Conservation (phyloP, 768 basidiomycete species). For the Kwoniella bestiolae region DNA sequence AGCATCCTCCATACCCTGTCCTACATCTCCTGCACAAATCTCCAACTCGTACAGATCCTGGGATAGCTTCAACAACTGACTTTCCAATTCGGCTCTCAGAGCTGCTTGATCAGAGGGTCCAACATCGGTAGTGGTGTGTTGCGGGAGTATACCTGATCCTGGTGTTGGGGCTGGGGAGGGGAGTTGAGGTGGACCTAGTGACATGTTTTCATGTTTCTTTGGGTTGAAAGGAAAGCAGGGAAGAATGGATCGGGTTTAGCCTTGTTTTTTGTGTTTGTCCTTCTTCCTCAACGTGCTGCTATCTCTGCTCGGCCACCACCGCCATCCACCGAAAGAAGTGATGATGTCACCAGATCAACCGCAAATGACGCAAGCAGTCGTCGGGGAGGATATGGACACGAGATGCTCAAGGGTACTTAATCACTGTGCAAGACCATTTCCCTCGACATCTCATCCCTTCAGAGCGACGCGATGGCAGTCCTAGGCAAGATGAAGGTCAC, state of each 20-base stretch:
- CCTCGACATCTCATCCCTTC: too few relatives aligned
- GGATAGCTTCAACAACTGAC: constrained; percentile 33
- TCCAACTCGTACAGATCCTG: constrained; percentile 54
- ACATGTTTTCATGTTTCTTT: constrained; percentile 15
- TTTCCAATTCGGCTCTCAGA: constrained; percentile 34
- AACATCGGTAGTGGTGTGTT: not conserved
- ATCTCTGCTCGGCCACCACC: too few relatives aligned
- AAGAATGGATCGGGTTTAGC: not conserved
- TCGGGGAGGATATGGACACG: not conserved
- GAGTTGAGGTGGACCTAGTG: constrained; percentile 31
- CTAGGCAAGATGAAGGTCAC: constrained; percentile 5
- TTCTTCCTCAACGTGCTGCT: not conserved
- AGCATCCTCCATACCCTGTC: constrained; percentile 37
- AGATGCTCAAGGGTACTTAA: too few relatives aligned
- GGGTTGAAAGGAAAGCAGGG: not conserved
- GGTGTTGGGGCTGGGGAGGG: constrained; percentile 46
- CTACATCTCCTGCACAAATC: constrained; percentile 51
- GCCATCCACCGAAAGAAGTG: not conserved
- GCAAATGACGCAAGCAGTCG: constrained; percentile 2
- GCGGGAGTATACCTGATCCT: not conserved
- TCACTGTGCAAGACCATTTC: too few relatives aligned
- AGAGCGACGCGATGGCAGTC: too few relatives aligned
- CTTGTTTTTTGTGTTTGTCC: not conserved
- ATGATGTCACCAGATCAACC: constrained; percentile 8
- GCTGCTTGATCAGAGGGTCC: constrained; percentile 23